These are phyloP conservation scores for Fusarium coffeatum DNA, from an alignment of 2,329 filamentous ascomycete species.

Conservation along the genomic window DNA sequence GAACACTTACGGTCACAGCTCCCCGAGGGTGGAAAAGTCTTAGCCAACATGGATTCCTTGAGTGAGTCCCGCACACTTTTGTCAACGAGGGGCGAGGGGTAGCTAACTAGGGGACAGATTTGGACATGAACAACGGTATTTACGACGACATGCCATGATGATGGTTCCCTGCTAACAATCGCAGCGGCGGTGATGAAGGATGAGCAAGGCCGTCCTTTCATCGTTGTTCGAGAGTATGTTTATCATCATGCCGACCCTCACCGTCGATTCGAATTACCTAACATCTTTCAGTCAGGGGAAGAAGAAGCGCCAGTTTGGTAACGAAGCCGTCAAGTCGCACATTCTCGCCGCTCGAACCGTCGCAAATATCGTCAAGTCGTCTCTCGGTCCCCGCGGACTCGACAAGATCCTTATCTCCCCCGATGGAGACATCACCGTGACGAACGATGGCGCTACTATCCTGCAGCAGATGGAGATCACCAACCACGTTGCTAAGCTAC, in stretches of 20 bases:
- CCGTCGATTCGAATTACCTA: slow-evolving; percentile 28
- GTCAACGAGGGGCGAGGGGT: slow-evolving; percentile 43
- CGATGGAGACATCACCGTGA: slow-evolving; percentile 98
- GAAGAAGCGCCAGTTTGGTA: slow-evolving; percentile 97
- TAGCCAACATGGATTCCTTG: slow-evolving; percentile 53
- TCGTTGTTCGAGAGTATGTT: slow-evolving; percentile 94
- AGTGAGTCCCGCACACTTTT: slow-evolving; percentile 51
- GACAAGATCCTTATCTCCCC: slow-evolving; percentile 99
- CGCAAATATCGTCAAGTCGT: slow-evolving; percentile 96
- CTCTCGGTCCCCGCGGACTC: slow-evolving; percentile 91
- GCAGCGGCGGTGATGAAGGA: slow-evolving; percentile 87
- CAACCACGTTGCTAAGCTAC: slow-evolving; percentile 96
- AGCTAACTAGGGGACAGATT: slow-evolving; percentile 67
- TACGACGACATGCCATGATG: slow-evolving; percentile 24
- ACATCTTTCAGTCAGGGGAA: slow-evolving; percentile 79
- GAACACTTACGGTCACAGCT: slow-evolving; percentile 44
- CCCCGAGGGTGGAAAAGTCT: slow-evolving; percentile 42
- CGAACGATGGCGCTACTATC: slow-evolving; percentile 98
- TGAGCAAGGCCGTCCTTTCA: slow-evolving; percentile 96
- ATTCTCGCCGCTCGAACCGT: slow-evolving; percentile 97
- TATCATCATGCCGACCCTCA: slow-evolving; percentile 5
- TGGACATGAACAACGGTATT: slow-evolving; percentile 86
- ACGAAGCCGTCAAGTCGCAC: slow-evolving; percentile 97
- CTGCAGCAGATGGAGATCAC: slow-evolving; percentile 98
- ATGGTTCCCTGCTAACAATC: slow-evolving; percentile 38